A percentile compares a stretch with the other conserved stretches of the same genome.
phyloP scores from a whole-genome alignment of 306 rosid species.

The Morella rubra region DNA sequence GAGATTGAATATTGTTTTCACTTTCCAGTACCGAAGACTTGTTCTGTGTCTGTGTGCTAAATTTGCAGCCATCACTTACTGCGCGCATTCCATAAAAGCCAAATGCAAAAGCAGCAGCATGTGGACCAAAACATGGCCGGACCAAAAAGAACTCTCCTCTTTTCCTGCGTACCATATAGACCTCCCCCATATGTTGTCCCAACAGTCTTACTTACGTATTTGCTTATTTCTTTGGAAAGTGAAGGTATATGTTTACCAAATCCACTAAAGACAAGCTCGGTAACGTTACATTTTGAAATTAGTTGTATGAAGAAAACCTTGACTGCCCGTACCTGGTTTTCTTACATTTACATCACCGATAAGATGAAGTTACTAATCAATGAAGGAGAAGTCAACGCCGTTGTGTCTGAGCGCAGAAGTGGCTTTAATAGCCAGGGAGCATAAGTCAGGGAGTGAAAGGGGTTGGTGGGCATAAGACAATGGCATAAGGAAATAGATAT shows the following conservation, averaged over 20 bases:
- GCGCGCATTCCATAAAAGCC: background rate
- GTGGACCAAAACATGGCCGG: too few species aligned
- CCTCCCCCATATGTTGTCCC: background rate
- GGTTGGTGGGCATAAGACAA: conserved; percentile 38
- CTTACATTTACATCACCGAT: background rate
- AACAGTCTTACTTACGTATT: background rate
- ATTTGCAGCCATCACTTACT: too few species aligned
- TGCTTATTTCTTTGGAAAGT: background rate
- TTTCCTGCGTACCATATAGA: background rate
- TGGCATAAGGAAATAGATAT: conserved; percentile 73
- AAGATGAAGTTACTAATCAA: background rate
- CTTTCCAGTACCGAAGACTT: too few species aligned
- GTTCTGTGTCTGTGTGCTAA: too few species aligned
- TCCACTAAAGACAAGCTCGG: background rate
- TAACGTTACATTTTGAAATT: background rate
- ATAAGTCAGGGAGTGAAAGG: conserved; percentile 56
- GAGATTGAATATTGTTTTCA: too few species aligned
- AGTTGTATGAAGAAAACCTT: background rate
- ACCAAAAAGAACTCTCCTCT: background rate
- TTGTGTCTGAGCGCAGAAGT: conserved; percentile 38
- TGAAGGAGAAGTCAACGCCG: background rate
- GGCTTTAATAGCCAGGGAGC: conserved; percentile 64
- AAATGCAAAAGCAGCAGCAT: background rate
- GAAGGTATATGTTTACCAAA: background rate
- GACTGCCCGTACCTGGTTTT: background rate